Evolutionary conservation across 2,329 filamentous ascomycete genomes (phyloP).

Genomic region (Cladosporium colombiae): DNA sequence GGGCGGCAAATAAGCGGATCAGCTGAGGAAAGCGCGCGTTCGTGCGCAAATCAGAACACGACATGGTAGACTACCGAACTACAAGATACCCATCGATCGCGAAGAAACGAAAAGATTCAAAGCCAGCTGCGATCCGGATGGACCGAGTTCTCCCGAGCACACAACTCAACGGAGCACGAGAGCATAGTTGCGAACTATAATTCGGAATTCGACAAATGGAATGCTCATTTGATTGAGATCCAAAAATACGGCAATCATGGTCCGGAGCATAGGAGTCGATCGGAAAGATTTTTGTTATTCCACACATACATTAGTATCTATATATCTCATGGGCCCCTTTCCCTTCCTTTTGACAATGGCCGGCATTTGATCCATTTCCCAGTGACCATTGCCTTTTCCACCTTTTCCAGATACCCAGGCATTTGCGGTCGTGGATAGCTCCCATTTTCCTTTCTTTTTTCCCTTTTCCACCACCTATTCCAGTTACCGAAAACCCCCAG

Average conservation of each 20-base stretch:
- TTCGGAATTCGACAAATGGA: neutral
- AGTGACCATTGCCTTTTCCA: neutral
- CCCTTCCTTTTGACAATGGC: neutral
- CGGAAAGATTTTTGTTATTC: constrained; percentile 2
- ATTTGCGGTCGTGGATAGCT: neutral
- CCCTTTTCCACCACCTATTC: neutral
- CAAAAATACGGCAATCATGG: neutral
- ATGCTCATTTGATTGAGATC: neutral
- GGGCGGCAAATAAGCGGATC: constrained; percentile 13
- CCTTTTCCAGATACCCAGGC: neutral
- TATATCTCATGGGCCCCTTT: neutral
- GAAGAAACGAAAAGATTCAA: neutral
- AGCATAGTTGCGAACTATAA: neutral
- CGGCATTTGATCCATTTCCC: constrained; percentile 1
- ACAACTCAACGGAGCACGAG: neutral
- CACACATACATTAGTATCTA: constrained; percentile 11
- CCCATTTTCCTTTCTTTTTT: neutral
- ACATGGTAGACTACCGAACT: constrained; percentile 3
- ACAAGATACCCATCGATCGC: constrained; percentile 16
- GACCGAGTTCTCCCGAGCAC: neutral
- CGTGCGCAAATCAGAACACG: neutral
- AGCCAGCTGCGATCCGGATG: neutral
- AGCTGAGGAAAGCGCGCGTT: neutral
- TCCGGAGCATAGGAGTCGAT: neutral
- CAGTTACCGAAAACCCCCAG: neutral